Conservation (phyloP, 345 rosid species). For the Aurinia saxatilis region DNA sequence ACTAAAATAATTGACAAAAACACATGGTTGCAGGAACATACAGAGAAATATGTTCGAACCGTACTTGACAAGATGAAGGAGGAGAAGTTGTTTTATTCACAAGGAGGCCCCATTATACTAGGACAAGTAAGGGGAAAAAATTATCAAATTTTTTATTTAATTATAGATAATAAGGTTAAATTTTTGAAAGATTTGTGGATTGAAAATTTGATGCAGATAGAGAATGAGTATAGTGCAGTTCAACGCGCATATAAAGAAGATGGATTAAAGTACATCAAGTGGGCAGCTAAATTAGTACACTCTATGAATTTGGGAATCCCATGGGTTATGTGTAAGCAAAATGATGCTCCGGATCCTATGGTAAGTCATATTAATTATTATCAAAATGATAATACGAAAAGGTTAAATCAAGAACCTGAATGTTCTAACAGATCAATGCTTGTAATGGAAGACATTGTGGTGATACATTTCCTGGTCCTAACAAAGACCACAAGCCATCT, state of each 20-base stretch:
- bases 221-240: conserved; percentile 78
- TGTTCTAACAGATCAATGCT: conserved; percentile 56
- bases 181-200: neutral
- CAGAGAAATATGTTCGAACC: conserved; percentile 44
- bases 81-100: conserved; percentile 47
- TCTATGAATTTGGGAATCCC: conserved; percentile 60
- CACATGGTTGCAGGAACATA: conserved; percentile 36
- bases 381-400: neutral
- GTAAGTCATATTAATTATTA: conserved; percentile 32
- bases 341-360: conserved; percentile 73
- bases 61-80: conserved; percentile 37
- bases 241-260: conserved; percentile 51
- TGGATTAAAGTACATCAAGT: conserved; percentile 59
- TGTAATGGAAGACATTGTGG: conserved; percentile 99
- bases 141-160: neutral
- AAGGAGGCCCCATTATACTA: conserved; percentile 55
- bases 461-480: conserved; percentile 89
- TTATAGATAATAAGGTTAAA: neutral
- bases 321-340: conserved; percentile 94
- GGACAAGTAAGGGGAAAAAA: conserved; percentile 37
- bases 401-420: neutral
- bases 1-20: neutral
- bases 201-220: conserved; percentile 47
- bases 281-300: conserved; percentile 66
- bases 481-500: conserved; percentile 63